Base-by-base conservation (phyloP, 352 stramenopile species). In the Phytophthora litchii region DNA sequence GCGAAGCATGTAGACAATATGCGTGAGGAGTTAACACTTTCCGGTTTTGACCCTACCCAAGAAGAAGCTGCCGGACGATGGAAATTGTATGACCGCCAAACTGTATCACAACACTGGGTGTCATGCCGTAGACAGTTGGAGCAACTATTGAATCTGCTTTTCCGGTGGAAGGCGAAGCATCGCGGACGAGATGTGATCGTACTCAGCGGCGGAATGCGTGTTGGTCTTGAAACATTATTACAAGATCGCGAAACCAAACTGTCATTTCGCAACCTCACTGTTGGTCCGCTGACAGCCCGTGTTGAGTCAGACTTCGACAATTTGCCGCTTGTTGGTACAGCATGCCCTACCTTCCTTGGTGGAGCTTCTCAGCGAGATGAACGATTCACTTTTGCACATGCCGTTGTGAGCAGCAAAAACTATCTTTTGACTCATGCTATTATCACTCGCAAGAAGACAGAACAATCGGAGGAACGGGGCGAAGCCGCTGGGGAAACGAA, bases 151-250 rank as follows among this genome's bases (percentile, higher is more conserved):
- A 60, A 78, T 20, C 46, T 93, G 3, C 48, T 93, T 12, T 93
- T 93, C 40, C 75, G 78, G 9, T 93, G 84, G 84, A 93, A 93
- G 32, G 60, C 78, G 8, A 91, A 91, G 51, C 70, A 71, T 16
- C 74, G 70, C 23, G 84, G 84, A 1, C 81, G 84, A 13, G 84
- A 93, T 37, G 66, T 89, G 6, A 54, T 91, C 10, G 47, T 93
- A 10, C 65, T 93, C n/a, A 91, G 80, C 36, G 84, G 84, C 23
- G 78, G 77, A 1, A 80, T 91, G 66, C 62, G 69, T 3, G 57
- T 88, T 32, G 81, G 78, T 0, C 69, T 93, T 16, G 82, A 93
- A 42, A 89, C 81, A 14, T 29, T 91, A 16, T 20, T 93, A 1
- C 66, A 75, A 41, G 80, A 93, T 47, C 57, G 43, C 2, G 70